Evolutionary conservation across 2,329 filamentous ascomycete genomes (phyloP), one percentile per base, ranked within the genome.

Genomic region (Neofusicoccum sp.): DNA sequence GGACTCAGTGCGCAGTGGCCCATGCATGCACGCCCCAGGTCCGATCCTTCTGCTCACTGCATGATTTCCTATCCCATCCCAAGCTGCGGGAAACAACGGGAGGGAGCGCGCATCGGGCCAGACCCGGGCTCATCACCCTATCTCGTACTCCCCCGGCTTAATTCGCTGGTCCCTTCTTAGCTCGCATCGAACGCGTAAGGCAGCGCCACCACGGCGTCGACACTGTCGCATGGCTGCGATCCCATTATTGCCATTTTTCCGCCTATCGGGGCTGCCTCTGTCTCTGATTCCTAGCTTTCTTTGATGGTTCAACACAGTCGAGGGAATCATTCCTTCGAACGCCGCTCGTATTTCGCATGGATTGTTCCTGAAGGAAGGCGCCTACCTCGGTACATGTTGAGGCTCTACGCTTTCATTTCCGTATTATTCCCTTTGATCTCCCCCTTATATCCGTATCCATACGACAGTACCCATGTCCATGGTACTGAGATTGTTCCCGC

Each of bases 61-160:
- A 56, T 36, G 26, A 24, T 40, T 40, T 24, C 24, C 34, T 7
- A 48, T 31, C 7, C 28, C 14, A 33, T 56, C 14, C 51, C 28
- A 12, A 30, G 26, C 26, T 43, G n/a, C 51, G 51, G 38, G 51
- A 56, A 41, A 38, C n/a, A 33, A 56, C 51, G 51, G 51, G 38
- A 56, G 28, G 36, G 26, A 24, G n/a, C 51, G 51, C 36, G 51
- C 43, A 56, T 56, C 51, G 36, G 51, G 51, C 51, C 51, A 56
- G 51, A 43, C 51, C 33, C 36, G 33, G n/a, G n/a, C 38, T 56
- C 51, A 56, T 56, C 51, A 56, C 51, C 36, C 51, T 56, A 56
- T 56, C 51, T 56, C 36, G 34, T 9, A 20, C 51, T 4, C 14
- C 24, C 14, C 31, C 16, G 33, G 16, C n/a, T 56, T 56, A 30